Evolutionary conservation across 768 basidiomycete genomes (phyloP).

Genomic region (Termitomyces sp.): DNA sequence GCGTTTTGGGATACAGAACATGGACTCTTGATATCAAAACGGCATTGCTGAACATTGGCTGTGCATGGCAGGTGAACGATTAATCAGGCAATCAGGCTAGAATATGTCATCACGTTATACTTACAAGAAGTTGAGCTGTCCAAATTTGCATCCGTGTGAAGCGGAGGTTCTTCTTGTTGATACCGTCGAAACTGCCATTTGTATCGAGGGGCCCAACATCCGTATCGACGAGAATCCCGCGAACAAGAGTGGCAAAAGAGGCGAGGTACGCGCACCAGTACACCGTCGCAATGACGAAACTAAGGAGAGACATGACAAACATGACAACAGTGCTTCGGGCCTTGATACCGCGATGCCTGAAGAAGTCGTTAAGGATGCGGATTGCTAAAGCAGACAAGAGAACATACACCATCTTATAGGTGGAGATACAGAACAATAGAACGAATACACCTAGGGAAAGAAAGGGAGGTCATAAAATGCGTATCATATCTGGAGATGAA

Average conservation of each 20-base stretch:
- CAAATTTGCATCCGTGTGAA: conserved; percentile 11
- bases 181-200: conserved; percentile 9
- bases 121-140: conserved; percentile 10
- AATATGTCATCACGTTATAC: neutral
- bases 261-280: conserved; percentile 14
- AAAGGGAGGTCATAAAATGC: neutral
- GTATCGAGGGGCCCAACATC: conserved; percentile 12
- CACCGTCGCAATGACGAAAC: conserved; percentile 8
- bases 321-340: neutral
- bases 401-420: conserved; percentile 11
- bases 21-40: conserved; percentile 6
- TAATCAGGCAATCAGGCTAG: too few species aligned
- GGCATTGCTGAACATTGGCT: conserved; percentile 12
- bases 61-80: neutral
- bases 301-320: conserved; percentile 1
- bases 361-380: neutral
- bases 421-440: conserved; percentile 7
- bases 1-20: neutral
- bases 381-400: neutral
- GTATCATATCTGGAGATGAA: neutral
- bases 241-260: conserved; percentile 13
- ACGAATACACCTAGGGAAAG: conserved; percentile 10
- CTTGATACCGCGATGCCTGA: conserved; percentile 7
- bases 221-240: conserved; percentile 12
- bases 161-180: conserved; percentile 10